These are phyloP conservation scores for Geoglossum glabrum DNA, from an alignment of 495 filamentous ascomycete species.

Conservation along the genomic window DNA sequence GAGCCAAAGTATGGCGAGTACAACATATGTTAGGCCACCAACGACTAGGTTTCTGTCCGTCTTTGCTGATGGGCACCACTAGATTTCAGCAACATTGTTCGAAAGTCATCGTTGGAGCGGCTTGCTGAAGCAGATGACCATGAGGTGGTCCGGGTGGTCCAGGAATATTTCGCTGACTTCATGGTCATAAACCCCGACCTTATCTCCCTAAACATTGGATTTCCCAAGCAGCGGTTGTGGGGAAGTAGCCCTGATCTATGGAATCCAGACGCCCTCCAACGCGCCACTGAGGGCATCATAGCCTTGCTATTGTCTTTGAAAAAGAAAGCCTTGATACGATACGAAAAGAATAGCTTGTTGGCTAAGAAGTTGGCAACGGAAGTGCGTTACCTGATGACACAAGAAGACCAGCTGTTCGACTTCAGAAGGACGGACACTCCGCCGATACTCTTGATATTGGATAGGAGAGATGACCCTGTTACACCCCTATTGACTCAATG, in stretches of 20 bases:
- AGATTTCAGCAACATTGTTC: slow-evolving; percentile 89
- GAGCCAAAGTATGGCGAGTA: slow-evolving; percentile 98
- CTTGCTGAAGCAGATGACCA: slow-evolving; percentile 96
- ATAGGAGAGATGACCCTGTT: slow-evolving; percentile 84
- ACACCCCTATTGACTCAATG: slow-evolving; percentile 93
- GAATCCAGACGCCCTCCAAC: slow-evolving; percentile 69
- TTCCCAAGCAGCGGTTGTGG: slow-evolving; percentile 58
- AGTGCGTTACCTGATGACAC: slow-evolving; percentile 75
- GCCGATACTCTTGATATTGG: slow-evolving; percentile 75
- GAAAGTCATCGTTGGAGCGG: slow-evolving; percentile 87
- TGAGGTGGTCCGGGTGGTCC: slow-evolving; percentile 78
- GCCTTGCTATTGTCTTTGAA: slow-evolving; percentile 70
- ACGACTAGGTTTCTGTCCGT: neutral
- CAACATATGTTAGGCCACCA: slow-evolving; percentile 41
- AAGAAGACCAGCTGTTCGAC: slow-evolving; percentile 94
- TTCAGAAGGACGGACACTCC: slow-evolving; percentile 90
- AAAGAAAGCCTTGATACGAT: slow-evolving; percentile 88
- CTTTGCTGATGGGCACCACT: neutral
- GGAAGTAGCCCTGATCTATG: slow-evolving; percentile 60
- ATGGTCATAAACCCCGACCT: slow-evolving; percentile 88
- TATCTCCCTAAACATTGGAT: slow-evolving; percentile 59
- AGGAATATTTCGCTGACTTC: slow-evolving; percentile 93
- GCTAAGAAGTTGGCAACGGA: slow-evolving; percentile 87
- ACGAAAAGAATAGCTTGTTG: slow-evolving; percentile 77
- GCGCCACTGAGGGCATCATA: slow-evolving; percentile 70